phyloP scores from a whole-genome alignment of 345 rosid genomes.

The Pistacia atlantica region DNA sequence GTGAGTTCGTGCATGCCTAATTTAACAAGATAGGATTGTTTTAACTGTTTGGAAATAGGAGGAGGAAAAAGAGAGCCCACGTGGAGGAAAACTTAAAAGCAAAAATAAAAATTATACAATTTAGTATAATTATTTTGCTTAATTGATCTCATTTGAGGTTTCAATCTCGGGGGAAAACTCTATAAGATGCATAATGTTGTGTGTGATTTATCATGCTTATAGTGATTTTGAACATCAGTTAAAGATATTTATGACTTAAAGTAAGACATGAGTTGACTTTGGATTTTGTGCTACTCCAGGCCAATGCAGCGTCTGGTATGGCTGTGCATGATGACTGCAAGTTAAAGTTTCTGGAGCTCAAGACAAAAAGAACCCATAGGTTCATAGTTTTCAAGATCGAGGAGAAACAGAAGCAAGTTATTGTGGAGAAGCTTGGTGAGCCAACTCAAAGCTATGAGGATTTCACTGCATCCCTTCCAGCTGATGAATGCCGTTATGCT shows the following conservation, averaged over 20 bases:
- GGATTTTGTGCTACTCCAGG: slow-evolving; percentile 27
- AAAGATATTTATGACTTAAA: neutral
- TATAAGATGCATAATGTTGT: too few species aligned
- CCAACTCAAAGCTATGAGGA: slow-evolving; percentile 54
- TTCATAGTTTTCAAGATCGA: slow-evolving; percentile 64
- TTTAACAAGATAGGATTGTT: too few species aligned
- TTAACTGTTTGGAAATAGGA: too few species aligned
- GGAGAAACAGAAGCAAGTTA: slow-evolving; percentile 60
- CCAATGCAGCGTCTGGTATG: slow-evolving; percentile 67
- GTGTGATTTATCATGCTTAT: neutral
- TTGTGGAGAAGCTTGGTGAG: slow-evolving; percentile 63
- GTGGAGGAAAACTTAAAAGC: neutral
- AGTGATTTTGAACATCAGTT: too few species aligned
- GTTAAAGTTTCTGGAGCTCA: slow-evolving; percentile 59
- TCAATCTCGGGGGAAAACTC: too few species aligned
- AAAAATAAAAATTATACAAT: neutral
- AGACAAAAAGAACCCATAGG: slow-evolving; percentile 58
- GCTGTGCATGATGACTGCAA: slow-evolving; percentile 76
- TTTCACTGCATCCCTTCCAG: slow-evolving; percentile 56
- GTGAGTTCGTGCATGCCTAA: too few species aligned
- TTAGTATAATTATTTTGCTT: too few species aligned
- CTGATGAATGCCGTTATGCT: slow-evolving; percentile 68
- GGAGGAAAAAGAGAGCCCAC: too few species aligned
- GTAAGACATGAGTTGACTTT: neutral
- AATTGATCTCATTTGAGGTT: neutral